Evolutionary conservation across 1,284 basidiomycete species (phyloP).

Genomic region (Fistulina hepatica): DNA sequence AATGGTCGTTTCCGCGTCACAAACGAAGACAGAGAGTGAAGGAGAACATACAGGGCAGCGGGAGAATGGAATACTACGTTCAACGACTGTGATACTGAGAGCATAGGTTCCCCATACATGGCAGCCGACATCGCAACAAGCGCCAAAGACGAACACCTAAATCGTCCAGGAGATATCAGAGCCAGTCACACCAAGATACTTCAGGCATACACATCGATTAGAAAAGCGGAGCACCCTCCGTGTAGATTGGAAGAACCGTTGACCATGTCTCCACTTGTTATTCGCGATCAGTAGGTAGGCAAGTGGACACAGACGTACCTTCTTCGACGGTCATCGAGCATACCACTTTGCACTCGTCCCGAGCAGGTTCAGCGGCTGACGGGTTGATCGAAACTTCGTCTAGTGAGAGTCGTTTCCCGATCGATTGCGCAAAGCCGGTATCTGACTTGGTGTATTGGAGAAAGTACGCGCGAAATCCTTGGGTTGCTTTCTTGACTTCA

Average conservation of each 20-base stretch:
- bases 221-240: slow-evolving; percentile 39
- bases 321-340: slow-evolving; percentile 35
- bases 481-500: too few species aligned
- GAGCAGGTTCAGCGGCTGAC: slow-evolving; percentile 35
- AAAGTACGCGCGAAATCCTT: too few species aligned
- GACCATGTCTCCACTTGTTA: slow-evolving; percentile 35
- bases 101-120: slow-evolving; percentile 17
- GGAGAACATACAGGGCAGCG: slow-evolving; percentile 30
- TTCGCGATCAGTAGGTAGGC: slow-evolving; percentile 17
- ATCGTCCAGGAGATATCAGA: not conserved
- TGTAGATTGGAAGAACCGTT: slow-evolving; percentile 36
- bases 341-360: slow-evolving; percentile 36
- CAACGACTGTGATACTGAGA: slow-evolving; percentile 36
- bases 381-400: slow-evolving; percentile 33
- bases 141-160: slow-evolving; percentile 37
- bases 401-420: slow-evolving; percentile 24
- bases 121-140: slow-evolving; percentile 24
- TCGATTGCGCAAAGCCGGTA: slow-evolving; percentile 25
- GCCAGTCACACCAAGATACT: not conserved
- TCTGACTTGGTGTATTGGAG: too few species aligned
- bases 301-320: slow-evolving; percentile 25
- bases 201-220: slow-evolving; percentile 37
- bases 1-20: not conserved
- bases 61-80: slow-evolving; percentile 44
- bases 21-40: too few species aligned